These are phyloP conservation scores for Aspergillus candidus DNA, from an alignment of 2,329 filamentous ascomycete species.

Conservation along the genomic window DNA sequence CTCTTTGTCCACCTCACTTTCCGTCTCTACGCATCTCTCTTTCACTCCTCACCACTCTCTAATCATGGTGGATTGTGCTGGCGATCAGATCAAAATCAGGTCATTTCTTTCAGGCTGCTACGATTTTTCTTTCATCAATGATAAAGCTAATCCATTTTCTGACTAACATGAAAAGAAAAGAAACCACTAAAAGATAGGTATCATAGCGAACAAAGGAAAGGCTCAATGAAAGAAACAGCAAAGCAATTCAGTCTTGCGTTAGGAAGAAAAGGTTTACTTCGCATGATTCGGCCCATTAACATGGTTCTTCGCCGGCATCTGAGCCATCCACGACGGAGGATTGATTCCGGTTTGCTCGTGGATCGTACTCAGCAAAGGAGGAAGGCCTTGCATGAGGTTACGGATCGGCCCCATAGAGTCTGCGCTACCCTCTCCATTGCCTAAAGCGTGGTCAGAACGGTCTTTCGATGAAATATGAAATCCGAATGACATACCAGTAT, in stretches of 20 bases:
- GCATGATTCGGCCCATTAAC: background rate
- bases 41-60: too few species aligned
- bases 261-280: too few species aligned
- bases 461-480: background rate
- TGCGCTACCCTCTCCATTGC: constrained; percentile 39
- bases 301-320: constrained; percentile 39
- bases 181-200: background rate
- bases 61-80: background rate
- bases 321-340: constrained; percentile 65
- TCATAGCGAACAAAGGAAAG: background rate
- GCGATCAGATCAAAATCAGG: background rate
- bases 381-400: constrained; percentile 78
- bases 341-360: constrained; percentile 82
- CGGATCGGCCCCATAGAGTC: constrained; percentile 61
- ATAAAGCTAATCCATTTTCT: too few species aligned
- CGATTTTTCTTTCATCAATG: too few species aligned
- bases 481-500: constrained; percentile 52
- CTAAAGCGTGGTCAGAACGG: constrained; percentile 17
- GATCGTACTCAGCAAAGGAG: constrained; percentile 76
- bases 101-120: too few species aligned
- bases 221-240: background rate
- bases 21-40: too few species aligned
- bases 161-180: too few species aligned
- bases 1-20: too few species aligned
- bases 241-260: background rate